These are phyloP conservation scores for Solanum hybrid DNA, from an alignment of 305 asterid genomes.

Conservation along the genomic window DNA sequence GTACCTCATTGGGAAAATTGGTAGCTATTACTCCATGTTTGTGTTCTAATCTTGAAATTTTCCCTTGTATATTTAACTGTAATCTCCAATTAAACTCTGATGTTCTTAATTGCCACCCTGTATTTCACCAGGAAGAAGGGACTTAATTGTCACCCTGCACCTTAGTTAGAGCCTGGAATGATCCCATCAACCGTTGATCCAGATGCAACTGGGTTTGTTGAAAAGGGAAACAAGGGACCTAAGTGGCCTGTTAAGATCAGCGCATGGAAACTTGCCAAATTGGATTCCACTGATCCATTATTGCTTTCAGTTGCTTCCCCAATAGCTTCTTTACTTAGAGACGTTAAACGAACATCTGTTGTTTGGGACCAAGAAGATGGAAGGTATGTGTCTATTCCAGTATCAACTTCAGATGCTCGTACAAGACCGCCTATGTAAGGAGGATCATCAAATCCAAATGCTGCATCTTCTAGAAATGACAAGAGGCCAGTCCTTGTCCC, in stretches of 20 bases:
- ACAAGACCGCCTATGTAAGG: constrained; percentile 26
- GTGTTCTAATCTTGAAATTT: neutral
- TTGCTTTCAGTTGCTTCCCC: constrained; percentile 28
- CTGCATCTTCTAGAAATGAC: constrained; percentile 29
- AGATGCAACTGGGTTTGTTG: constrained; percentile 52
- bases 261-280: constrained; percentile 96
- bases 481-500: constrained; percentile 27
- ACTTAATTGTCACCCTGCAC: constrained; percentile 27
- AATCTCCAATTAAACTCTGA: neutral
- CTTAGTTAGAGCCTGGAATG: constrained; percentile 89
- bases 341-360: constrained; percentile 75
- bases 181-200: constrained; percentile 95
- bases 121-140: constrained; percentile 73
- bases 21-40: neutral
- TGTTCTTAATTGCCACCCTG: constrained; percentile 6
- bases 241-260: constrained; percentile 70
- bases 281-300: constrained; percentile 58
- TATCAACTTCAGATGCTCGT: constrained; percentile 59
- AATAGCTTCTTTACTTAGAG: constrained; percentile 49
- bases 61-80: neutral
- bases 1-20: neutral
- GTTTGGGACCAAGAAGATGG: constrained; percentile 98
- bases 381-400: constrained; percentile 70
- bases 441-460: constrained; percentile 19
- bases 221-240: constrained; percentile 43